Conservation (phyloP, 192 early-diverging fungal genomes). For the Coemansia sp. region DNA sequence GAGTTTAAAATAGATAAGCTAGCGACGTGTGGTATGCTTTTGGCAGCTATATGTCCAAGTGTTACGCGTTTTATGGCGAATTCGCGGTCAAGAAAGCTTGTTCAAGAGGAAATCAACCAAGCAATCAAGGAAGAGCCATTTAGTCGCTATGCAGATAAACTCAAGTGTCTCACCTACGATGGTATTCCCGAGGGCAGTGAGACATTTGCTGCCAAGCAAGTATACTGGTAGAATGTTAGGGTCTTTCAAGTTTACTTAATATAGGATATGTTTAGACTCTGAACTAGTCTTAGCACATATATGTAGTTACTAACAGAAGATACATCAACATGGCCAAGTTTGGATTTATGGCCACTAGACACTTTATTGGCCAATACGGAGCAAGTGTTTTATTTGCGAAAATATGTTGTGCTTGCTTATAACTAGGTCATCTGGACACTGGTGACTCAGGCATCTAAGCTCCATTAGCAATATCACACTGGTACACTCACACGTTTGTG, state of each 20-base stretch:
- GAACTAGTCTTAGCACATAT: neutral
- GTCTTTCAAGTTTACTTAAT: too few species aligned
- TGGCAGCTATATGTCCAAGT: neutral
- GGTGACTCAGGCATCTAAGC: too few species aligned
- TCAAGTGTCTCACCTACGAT: neutral
- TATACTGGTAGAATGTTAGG: neutral
- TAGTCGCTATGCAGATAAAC: neutral
- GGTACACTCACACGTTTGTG: too few species aligned
- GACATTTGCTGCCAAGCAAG: neutral
- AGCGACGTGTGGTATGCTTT: neutral
- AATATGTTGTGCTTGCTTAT: too few species aligned
- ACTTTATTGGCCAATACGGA: too few species aligned
- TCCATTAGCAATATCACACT: too few species aligned
- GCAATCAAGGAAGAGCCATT: conserved; percentile 1
- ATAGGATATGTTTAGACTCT: too few species aligned
- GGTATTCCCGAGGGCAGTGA: neutral
- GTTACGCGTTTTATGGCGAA: neutral
- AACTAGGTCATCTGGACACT: too few species aligned
- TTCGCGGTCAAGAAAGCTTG: neutral
- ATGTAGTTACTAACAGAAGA: too few species aligned
- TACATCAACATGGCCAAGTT: too few species aligned
- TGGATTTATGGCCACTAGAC: too few species aligned
- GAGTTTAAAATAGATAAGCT: neutral
- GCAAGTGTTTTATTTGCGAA: too few species aligned
- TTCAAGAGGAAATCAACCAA: neutral